Conservation (phyloP, 306 rosid species). For the Luffa aegyptiaca region DNA sequence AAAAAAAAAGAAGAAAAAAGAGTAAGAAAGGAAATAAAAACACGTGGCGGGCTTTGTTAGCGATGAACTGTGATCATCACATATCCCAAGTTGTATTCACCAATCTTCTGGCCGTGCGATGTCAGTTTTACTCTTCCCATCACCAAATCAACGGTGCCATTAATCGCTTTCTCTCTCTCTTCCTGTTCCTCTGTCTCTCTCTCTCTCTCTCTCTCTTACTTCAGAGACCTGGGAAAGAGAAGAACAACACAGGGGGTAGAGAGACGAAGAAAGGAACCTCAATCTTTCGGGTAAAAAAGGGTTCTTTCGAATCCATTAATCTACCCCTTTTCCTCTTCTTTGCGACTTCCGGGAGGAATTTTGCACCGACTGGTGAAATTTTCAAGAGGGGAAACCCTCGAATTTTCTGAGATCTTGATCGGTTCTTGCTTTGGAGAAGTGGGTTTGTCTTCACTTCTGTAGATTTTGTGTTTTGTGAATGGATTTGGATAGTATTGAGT, state of each 20-base stretch:
- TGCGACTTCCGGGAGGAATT: not conserved
- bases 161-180: not conserved
- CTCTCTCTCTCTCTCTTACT: not conserved
- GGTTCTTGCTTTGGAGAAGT: not conserved
- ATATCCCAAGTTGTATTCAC: not conserved
- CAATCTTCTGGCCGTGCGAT: not conserved
- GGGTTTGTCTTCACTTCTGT: conserved; percentile 12
- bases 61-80: not conserved
- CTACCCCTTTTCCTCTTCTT: conserved; percentile 12
- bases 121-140: not conserved
- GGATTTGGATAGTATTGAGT: conserved; percentile 87
- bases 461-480: conserved; percentile 19
- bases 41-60: not conserved
- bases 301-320: conserved; percentile 1
- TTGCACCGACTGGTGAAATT: not conserved
- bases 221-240: not conserved
- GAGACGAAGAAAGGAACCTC: conserved; percentile 5
- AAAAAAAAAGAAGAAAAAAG: not conserved
- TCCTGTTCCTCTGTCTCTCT: not conserved
- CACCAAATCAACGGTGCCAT: conserved; percentile 8
- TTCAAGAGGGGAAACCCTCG: not conserved
- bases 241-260: not conserved
- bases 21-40: not conserved
- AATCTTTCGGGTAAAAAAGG: not conserved
- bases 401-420: conserved; percentile 1